Percentiles rank a stretch among this genome's conserved stretches.
These are phyloP conservation scores for Monilinia vaccinii-corymbosi DNA, from an alignment of 2,329 filamentous ascomycete genomes.

Conservation along the genomic window DNA sequence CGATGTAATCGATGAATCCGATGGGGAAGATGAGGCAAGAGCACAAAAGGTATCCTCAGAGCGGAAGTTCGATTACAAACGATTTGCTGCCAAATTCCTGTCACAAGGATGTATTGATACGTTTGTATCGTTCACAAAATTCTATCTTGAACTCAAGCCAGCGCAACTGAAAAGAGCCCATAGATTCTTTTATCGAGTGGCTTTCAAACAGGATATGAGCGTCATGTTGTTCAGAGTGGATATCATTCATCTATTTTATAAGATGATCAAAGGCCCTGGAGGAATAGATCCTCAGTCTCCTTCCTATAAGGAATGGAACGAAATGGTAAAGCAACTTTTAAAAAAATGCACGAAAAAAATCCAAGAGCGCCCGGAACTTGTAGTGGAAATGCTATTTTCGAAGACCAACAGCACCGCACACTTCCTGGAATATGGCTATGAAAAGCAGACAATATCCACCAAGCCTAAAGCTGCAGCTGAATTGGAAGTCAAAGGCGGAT, in stretches of 20 bases:
- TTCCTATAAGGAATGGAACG: slow-evolving; percentile 84
- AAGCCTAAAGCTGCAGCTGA: slow-evolving; percentile 66
- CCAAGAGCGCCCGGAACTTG: slow-evolving; percentile 71
- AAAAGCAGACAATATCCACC: slow-evolving; percentile 62
- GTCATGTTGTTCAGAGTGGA: slow-evolving; percentile 86
- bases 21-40: slow-evolving; percentile 64
- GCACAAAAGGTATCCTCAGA: slow-evolving; percentile 67
- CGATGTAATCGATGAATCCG: slow-evolving; percentile 52
- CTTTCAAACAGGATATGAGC: slow-evolving; percentile 88
- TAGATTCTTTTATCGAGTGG: slow-evolving; percentile 86
- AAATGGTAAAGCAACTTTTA: slow-evolving; percentile 76
- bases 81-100: slow-evolving; percentile 72
- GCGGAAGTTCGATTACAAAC: slow-evolving; percentile 86
- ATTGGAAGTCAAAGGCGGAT: slow-evolving; percentile 68
- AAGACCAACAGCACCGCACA: slow-evolving; percentile 77
- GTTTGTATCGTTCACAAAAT: slow-evolving; percentile 70
- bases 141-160: slow-evolving; percentile 70
- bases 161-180: slow-evolving; percentile 85
- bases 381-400: slow-evolving; percentile 90
- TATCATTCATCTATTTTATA: slow-evolving; percentile 79
- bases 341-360: slow-evolving; percentile 76
- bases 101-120: slow-evolving; percentile 82
- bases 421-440: slow-evolving; percentile 84
- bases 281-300: slow-evolving; percentile 57
- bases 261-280: slow-evolving; percentile 83